A percentile compares a stretch with the other conserved stretches of the same genome.
These are phyloP conservation scores for Tagetes erecta DNA, from an alignment of 129 eudicot species.

Conservation along the genomic window DNA sequence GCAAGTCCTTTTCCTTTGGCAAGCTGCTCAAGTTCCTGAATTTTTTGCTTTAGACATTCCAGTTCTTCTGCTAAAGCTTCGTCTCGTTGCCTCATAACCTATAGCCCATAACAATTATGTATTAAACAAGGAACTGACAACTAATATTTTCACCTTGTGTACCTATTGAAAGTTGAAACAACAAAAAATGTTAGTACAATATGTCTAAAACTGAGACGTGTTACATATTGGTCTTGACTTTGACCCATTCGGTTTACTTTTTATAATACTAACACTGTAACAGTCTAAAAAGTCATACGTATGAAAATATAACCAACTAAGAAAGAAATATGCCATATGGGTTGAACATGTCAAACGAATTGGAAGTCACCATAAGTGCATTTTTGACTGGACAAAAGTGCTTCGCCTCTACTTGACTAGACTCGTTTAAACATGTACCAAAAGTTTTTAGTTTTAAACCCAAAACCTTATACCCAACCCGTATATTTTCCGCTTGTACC, in stretches of 20 bases:
- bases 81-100: slow-evolving; percentile 71
- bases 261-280: not conserved
- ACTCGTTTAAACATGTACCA: not conserved
- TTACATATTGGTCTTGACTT: slow-evolving; percentile 1
- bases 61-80: slow-evolving; percentile 71
- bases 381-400: not conserved
- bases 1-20: slow-evolving; percentile 67
- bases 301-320: not conserved
- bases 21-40: slow-evolving; percentile 71
- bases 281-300: not conserved
- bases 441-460: not conserved
- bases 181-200: not conserved
- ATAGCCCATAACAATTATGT: not conserved
- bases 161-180: not conserved
- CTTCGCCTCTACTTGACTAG: not conserved
- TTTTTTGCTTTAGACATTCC: slow-evolving; percentile 57
- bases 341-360: not conserved
- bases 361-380: not conserved
- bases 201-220: not conserved
- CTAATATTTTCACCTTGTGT: not conserved
- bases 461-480: not conserved
- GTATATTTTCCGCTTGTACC: not conserved
- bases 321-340: not conserved
- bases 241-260: not conserved
- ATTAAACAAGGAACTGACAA: not conserved